phyloP scores from a whole-genome alignment of 148 eudicot species.

The Camellia lanceoleosa region DNA sequence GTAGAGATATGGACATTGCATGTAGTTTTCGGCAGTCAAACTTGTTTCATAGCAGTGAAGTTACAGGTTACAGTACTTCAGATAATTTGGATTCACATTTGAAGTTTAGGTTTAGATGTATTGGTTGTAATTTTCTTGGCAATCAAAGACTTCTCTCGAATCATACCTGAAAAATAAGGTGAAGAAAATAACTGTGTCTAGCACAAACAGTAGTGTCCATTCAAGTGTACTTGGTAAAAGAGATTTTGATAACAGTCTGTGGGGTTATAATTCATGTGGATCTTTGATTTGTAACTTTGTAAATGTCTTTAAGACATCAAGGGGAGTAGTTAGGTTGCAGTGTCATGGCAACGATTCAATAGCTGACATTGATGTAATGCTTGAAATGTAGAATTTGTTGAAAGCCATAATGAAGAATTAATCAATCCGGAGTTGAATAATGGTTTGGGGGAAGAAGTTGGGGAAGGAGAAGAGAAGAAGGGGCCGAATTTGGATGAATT shows the following conservation, averaged over 20 bases:
- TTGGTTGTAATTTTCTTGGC: slow-evolving; percentile 35
- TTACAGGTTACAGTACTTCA: slow-evolving; percentile 29
- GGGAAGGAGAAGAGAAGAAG: slow-evolving; percentile 28
- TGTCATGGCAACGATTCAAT: slow-evolving; percentile 75
- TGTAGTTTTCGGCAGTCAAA: slow-evolving; percentile 57
- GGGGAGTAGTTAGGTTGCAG: slow-evolving; percentile 26
- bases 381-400: slow-evolving; percentile 38
- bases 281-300: slow-evolving; percentile 21
- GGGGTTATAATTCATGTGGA: slow-evolving; percentile 25
- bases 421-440: slow-evolving; percentile 24
- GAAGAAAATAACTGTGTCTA: slow-evolving; percentile 21
- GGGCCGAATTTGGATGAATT: too few relatives aligned
- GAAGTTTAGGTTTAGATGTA: slow-evolving; percentile 28
- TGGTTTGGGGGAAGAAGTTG: slow-evolving; percentile 39
- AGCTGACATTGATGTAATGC: slow-evolving; percentile 58
- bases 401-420: slow-evolving; percentile 35
- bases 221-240: slow-evolving; percentile 22
- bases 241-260: slow-evolving; percentile 21
- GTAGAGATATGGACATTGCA: slow-evolving; percentile 48
- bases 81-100: slow-evolving; percentile 28
- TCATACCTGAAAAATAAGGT: slow-evolving; percentile 37
- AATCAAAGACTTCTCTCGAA: slow-evolving; percentile 27
- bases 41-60: slow-evolving; percentile 40
- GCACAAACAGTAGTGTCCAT: slow-evolving; percentile 16
- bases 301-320: slow-evolving; percentile 21